phyloP scores from a whole-genome alignment of 2,329 filamentous ascomycete species.

The Fusarium sp. region DNA sequence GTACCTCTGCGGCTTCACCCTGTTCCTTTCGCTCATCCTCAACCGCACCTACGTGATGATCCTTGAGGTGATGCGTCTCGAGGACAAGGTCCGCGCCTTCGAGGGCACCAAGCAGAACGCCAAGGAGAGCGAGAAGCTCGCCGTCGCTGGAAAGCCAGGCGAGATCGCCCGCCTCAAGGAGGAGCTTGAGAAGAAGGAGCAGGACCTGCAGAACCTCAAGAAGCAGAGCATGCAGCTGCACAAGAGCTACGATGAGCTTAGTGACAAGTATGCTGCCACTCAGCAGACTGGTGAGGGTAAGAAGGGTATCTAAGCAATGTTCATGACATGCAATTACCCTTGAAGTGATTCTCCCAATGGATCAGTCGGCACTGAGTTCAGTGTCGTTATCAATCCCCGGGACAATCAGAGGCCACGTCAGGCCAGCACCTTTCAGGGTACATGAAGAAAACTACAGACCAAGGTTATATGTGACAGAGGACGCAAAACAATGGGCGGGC shows the following conservation, averaged over 20 bases:
- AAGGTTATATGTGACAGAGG: background rate
- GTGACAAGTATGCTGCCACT: slow-evolving; percentile 77
- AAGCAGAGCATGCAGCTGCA: slow-evolving; percentile 87
- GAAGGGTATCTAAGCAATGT: slow-evolving; percentile 61
- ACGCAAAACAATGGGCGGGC: slow-evolving; percentile 33
- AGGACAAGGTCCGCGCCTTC: slow-evolving; percentile 86
- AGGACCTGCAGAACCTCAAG: slow-evolving; percentile 85
- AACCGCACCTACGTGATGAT: slow-evolving; percentile 99
- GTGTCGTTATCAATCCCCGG: background rate
- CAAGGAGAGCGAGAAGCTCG: slow-evolving; percentile 76
- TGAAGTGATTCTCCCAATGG: background rate
- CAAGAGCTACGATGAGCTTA: slow-evolving; percentile 84
- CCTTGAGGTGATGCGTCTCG: slow-evolving; percentile 85
- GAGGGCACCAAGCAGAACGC: slow-evolving; percentile 64
- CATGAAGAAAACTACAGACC: slow-evolving; percentile 9
- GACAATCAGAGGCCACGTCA: slow-evolving; percentile 3
- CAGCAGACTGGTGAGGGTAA: slow-evolving; percentile 60
- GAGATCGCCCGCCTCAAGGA: slow-evolving; percentile 74
- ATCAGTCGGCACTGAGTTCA: background rate
- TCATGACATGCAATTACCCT: background rate
- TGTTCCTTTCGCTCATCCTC: slow-evolving; percentile 97
- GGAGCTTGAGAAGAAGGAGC: slow-evolving; percentile 79
- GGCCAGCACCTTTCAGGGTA: slow-evolving; percentile 27
- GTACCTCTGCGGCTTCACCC: slow-evolving; percentile 99
- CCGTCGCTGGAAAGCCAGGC: slow-evolving; percentile 74